Percentiles rank a stretch among this genome's conserved stretches.
Conservation (phyloP, 78 protist species). For the Speleostelium caveatum region DNA sequence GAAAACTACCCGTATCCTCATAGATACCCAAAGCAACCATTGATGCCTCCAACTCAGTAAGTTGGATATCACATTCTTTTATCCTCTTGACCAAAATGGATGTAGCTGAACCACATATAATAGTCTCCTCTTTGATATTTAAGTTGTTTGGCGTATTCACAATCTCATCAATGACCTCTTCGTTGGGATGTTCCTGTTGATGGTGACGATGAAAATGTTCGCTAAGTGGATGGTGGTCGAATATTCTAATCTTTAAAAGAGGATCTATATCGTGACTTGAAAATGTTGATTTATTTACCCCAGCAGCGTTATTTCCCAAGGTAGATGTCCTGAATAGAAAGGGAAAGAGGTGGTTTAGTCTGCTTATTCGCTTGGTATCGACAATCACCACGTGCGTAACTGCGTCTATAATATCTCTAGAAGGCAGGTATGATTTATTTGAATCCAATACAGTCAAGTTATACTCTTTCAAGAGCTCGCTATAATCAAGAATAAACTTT, state of each 20-base stretch:
- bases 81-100: neutral
- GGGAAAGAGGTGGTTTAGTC: neutral
- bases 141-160: neutral
- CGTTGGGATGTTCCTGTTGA: too few species aligned
- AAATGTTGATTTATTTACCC: neutral
- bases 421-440: neutral
- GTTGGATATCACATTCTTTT: neutral
- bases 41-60: slow-evolving; percentile 9
- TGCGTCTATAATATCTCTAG: neutral
- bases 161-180: too few species aligned
- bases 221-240: slow-evolving; percentile 12
- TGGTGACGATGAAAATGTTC: neutral
- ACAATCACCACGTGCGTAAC: slow-evolving; percentile 12
- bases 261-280: neutral
- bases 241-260: neutral
- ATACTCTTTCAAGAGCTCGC: neutral
- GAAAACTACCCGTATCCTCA: slow-evolving; percentile 22
- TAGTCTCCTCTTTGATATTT: neutral
- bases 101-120: neutral
- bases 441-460: neutral
- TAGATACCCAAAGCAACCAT: slow-evolving; percentile 6
- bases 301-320: neutral
- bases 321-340: neutral
- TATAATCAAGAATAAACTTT: neutral
- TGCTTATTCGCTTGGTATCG: slow-evolving; percentile 9